Evolutionary conservation across 1,284 basidiomycete species (phyloP).

Genomic region (Wolfiporia cocos): DNA sequence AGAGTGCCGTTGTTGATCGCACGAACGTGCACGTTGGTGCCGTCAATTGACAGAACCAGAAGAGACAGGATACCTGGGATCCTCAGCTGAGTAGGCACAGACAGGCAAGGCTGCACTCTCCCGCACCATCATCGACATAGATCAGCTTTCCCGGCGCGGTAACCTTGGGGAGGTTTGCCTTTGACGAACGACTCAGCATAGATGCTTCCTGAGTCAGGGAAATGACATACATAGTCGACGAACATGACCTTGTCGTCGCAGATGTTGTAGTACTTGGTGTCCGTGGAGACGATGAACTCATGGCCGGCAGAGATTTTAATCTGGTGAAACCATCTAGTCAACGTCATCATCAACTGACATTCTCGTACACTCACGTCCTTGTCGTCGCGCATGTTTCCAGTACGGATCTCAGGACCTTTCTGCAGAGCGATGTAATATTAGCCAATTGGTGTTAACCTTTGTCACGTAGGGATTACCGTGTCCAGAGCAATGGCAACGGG

Average conservation of each 20-base stretch:
- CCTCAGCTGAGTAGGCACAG: no score
- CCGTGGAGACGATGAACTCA: conserved; percentile 90
- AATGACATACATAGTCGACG: conserved; percentile 80
- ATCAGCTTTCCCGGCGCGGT: conserved; percentile 94
- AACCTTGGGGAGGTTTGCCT: conserved; percentile 93
- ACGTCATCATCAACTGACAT: conserved; percentile 2
- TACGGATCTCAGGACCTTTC: conserved; percentile 99
- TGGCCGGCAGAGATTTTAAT: conserved; percentile 86
- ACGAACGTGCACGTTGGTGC: conserved; percentile 78
- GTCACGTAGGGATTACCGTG: no score
- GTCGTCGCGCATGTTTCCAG: conserved; percentile 86
- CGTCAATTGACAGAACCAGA: conserved; percentile 85
- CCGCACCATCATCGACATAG: conserved; percentile 91
- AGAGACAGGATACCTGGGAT: conserved; percentile 82
- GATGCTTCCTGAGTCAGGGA: conserved; percentile 6
- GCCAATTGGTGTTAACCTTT: no score
- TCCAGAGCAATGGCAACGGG: conserved; percentile 98
- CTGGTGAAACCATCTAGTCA: conserved; percentile 30
- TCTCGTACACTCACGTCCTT: conserved; percentile 63
- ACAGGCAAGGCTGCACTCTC: no score
- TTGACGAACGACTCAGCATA: background rate
- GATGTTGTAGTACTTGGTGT: conserved; percentile 73
- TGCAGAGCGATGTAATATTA: no score
- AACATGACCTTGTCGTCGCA: conserved; percentile 83
- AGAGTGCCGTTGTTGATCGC: conserved; percentile 91